Evolutionary conservation across 257 asterid genomes (phyloP), one percentile per base, ranked within the genome.

Genomic region (Knoxia roxburghii): DNA sequence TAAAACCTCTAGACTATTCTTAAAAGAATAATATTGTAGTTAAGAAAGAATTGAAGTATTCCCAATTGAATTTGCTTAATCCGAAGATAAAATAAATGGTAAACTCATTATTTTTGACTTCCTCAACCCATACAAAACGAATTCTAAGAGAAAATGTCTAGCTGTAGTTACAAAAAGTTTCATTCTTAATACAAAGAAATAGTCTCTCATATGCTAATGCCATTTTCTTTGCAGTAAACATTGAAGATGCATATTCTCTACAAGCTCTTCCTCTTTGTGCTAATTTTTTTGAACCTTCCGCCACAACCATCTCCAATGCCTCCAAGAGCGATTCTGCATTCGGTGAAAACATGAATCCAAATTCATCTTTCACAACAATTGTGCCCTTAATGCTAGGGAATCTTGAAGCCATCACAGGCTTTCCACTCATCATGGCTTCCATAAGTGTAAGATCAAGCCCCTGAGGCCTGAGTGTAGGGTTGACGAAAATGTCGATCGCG

Each of bases 381-480:
- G 96, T 89, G 46, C 98, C 96, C 64, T 85, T 92, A 46, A 92
- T 89, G 55, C 98, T 92, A 0, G 98, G 97, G 64, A 89, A 89
- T 67, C 96, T 82, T 29, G 98, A 86, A 18, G 98, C 98, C 96
- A 89, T 83, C 1, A 92, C 87, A 5, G 98, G 85, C 69, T 87
- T 92, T 55, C 97, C 98, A 46, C 91, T 89, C 94, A 92, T 82
- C 96, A 89, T 87, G 14, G 97, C 96, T 74, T 92, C 98, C 96
- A 87, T 86, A 3, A 92, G 75, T 6, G 96, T 92, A 4, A 86
- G 93, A 78, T 92, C 98, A 30, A 92, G 95, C 70, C 98, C 98
- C 56, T 92, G 98, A 26, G 98, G 98, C 79, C 98, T 70, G n/a
- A 89, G 84, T 6, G 96, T 89, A 11, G 97, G 98, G 10, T 90